Base-by-base conservation (phyloP, 768 basidiomycete species). In the Krasilnikovozyma curviuscula region DNA sequence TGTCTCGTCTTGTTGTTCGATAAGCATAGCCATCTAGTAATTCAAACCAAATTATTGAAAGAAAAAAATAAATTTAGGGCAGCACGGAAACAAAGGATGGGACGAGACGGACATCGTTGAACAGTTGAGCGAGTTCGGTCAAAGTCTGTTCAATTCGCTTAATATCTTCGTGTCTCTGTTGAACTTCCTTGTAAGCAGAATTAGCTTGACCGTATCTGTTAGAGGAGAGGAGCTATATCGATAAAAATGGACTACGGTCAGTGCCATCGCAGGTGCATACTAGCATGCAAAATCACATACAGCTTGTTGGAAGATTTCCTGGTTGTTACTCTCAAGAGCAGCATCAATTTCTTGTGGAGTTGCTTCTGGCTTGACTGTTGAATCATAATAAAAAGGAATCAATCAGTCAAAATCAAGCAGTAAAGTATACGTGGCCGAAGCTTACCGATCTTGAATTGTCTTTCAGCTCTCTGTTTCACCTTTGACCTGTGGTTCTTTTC, bases 81-180 rank as follows among this genome's bases (percentile, higher is more conserved):
- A 44, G 6, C 30, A 31, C 24, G 16, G n/a, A 16, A 33, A 44
- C 19, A 10, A 33, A 14, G 5, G 25, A 4, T 7, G 16, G 5
- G 7, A 19, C 8, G 38, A 53, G 28, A 48, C 53, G 27, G 50
- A 81, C 83, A 58, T 95, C 88, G 53, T 71, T 75, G 67, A 89
- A 86, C 56, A 95, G 65, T 59, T 84, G 81, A 3, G 81, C 83
- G 41, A 95, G 70, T 63, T 91, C 84, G n/a, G 74, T 78, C 40
- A 91, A 66, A 3, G 86, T 93, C 56, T 74, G 70, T 63, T 91
- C 85, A 60, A 91, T 84, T 62, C 73, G 76, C 55, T 73, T 72
- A 55, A 95, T 74, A 52, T 93, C 85, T 57, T 78, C 72, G 60
- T 89, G 84, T 30, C 88, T 73, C 49, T 81, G 76, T 61, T 89